Conservation (phyloP, 805 yeast species). For the Cyberlindnera mrakii region DNA sequence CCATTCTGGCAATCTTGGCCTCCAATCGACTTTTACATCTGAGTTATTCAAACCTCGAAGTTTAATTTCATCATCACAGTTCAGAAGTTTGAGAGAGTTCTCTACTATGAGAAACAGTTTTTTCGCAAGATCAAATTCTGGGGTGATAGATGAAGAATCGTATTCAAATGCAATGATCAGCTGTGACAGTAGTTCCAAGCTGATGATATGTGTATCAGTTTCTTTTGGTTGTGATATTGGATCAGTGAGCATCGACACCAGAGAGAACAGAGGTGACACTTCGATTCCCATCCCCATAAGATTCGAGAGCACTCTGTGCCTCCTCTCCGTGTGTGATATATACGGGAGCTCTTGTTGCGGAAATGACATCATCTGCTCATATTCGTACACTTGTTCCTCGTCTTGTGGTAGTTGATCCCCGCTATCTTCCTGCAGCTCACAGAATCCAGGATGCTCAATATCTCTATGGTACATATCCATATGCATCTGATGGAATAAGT, state of each 20-base stretch:
- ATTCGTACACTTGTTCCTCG: constrained; percentile 10
- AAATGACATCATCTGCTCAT: constrained; percentile 26
- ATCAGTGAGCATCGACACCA: constrained; percentile 40
- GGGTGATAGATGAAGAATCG: constrained; percentile 25
- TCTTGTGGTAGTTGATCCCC: neutral
- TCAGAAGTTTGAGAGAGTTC: constrained; percentile 29
- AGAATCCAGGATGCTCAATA: constrained; percentile 9
- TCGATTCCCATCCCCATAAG: constrained; percentile 19
- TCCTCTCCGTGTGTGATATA: constrained; percentile 21
- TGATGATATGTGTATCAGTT: constrained; percentile 43
- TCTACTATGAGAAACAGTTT: constrained; percentile 31
- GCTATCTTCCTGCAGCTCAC: neutral
- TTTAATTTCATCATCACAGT: constrained; percentile 37
- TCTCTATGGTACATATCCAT: constrained; percentile 6
- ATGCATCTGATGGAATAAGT: constrained; percentile 5
- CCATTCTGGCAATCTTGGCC: constrained; percentile 28
- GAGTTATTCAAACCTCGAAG: constrained; percentile 38
- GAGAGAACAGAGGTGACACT: constrained; percentile 12
- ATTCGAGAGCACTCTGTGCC: constrained; percentile 27
- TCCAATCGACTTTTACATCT: constrained; percentile 29
- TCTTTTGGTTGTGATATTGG: constrained; percentile 70
- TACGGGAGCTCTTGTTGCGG: constrained; percentile 22
- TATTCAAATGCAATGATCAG: constrained; percentile 33
- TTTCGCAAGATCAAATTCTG: constrained; percentile 28
- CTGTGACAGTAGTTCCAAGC: constrained; percentile 51